These are phyloP conservation scores for Kregervanrija pseudodelftensis DNA, from an alignment of 805 yeast species.

Conservation along the genomic window DNA sequence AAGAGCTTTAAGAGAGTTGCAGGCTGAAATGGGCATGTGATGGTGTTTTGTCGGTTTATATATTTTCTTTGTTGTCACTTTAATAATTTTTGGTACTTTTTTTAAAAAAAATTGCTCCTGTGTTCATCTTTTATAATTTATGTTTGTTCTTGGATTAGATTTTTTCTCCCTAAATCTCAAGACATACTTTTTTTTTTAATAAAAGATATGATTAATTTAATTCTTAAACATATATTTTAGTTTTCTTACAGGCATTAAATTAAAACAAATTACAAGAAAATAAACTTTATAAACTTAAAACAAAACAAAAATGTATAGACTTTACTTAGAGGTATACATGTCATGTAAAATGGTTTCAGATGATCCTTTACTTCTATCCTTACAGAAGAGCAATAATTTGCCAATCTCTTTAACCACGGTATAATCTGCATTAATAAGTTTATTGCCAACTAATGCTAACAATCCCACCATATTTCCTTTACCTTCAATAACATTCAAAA, in stretches of 20 bases:
- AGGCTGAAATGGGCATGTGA: conserved; percentile 80
- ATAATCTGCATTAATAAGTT: conserved; percentile 40
- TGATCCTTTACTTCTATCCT: conserved; percentile 46
- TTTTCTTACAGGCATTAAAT: no score
- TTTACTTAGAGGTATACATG: conserved; percentile 33
- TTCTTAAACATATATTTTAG: no score
- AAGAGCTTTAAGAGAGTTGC: conserved; percentile 70
- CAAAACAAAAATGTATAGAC: no score
- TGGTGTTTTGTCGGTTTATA: background rate
- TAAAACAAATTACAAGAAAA: no score
- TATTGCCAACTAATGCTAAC: conserved; percentile 36
- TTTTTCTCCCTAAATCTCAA: no score
- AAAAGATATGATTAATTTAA: no score
- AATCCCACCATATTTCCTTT: conserved; percentile 51
- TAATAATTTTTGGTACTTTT: background rate
- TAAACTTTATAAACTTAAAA: no score
- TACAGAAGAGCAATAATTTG: conserved; percentile 45
- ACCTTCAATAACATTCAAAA: conserved; percentile 32
- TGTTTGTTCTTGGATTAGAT: no score
- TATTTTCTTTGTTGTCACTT: background rate
- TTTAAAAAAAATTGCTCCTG: background rate
- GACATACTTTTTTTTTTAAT: no score
- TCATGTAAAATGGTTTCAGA: conserved; percentile 38
- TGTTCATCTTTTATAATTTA: no score
- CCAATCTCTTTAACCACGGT: conserved; percentile 52